A percentile compares a stretch with the other conserved stretches of the same genome.
phyloP scores from a whole-genome alignment of 306 rosid species.

The Ammopiptanthus mongolicus region DNA sequence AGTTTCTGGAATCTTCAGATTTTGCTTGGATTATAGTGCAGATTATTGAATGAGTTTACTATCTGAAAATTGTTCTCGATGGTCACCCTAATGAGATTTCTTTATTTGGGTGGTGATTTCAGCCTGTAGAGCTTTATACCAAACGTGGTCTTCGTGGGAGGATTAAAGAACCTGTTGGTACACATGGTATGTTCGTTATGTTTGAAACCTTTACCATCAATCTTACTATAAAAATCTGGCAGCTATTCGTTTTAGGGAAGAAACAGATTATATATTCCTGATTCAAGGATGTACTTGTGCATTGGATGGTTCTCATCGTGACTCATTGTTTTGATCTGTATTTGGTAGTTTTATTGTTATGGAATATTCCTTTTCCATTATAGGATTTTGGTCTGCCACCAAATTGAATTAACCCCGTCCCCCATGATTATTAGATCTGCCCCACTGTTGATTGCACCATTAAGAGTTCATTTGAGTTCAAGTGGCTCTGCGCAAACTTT shows the following conservation, averaged over 20 bases:
- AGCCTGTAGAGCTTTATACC: slow-evolving; percentile 91
- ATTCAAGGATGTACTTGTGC: neutral
- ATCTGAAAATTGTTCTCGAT: neutral
- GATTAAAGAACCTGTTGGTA: slow-evolving; percentile 91
- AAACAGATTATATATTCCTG: neutral
- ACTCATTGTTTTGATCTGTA: neutral
- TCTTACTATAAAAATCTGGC: neutral
- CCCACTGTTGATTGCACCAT: neutral
- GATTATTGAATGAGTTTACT: neutral
- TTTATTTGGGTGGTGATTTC: slow-evolving; percentile 37
- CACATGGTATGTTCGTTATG: slow-evolving; percentile 81
- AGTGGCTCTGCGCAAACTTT: no score
- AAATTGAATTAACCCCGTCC: neutral
- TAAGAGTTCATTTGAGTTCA: neutral
- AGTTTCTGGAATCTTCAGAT: neutral
- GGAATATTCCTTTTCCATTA: neutral
- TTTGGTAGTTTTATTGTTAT: neutral
- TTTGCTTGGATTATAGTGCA: neutral
- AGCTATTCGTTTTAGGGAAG: neutral
- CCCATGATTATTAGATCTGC: neutral
- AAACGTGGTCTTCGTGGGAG: slow-evolving; percentile 92
- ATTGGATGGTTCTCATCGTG: neutral
- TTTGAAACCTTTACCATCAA: neutral
- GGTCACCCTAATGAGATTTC: neutral
- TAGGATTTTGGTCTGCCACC: neutral